Evolutionary conservation across 2,329 filamentous ascomycete species (phyloP), one percentile per base, ranked within the genome.

Genomic region (Xylariomycetidae sp.): DNA sequence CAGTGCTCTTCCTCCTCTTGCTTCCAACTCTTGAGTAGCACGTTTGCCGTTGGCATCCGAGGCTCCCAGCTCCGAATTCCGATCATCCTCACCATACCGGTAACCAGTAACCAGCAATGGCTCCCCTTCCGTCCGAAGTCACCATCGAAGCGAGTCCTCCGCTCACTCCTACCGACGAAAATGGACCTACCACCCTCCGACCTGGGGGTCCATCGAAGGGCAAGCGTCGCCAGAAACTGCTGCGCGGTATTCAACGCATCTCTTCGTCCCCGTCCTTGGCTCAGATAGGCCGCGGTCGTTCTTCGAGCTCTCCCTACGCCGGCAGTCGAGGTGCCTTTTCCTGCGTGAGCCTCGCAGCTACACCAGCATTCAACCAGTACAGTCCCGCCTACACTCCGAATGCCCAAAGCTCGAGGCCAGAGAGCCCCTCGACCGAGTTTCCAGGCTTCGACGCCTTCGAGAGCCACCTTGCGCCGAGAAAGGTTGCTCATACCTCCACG

Each of bases 231-330:
- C 76, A 80, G 48, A 76, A 80, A 38, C 60, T 94, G 20, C 65
- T 93, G 13, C 78, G 79, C 42, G 77, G 80, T 19, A 70, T 94
- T 30, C 82, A 90, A 42, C 80, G 85, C 37, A 90, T 93, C 52
- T 81, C 85, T 9, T 94, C 87, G 0, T 86, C 82, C 6, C 80
- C 84, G 1, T 85, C 83, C 12, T 63, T 94, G 31, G 68, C 73
- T 25, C 74, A 74, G 37, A 59, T 79, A 34, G 72, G 77, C 35
- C 75, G 82, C 38, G 65, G 76, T 17, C 72, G 79, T 35, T 81
- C 85, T 6, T 72, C 76, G 37, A 80, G 75, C 50, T 83, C 82
- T 49, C 76, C 81, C 8, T 80, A 87, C 68, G n/a, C n/a, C n/a
- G 64, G 77, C 44, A 58, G 55, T 24, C 58, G 64, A n/a, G 63